Base-by-base conservation (phyloP, 116 monocot genomes). In the Papilionanthe hybrid region DNA sequence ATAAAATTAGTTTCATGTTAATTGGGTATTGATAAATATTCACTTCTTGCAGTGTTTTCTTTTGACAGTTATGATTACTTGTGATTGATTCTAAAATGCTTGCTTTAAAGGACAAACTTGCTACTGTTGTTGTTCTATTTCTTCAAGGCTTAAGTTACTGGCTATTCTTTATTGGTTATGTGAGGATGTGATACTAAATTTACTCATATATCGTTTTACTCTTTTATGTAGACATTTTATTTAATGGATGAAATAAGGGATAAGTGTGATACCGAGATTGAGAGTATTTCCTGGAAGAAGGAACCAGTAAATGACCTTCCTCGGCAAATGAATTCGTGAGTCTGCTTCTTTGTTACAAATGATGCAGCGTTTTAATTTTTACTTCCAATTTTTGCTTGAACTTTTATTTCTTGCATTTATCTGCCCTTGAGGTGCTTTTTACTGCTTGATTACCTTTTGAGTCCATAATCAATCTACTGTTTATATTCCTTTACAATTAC, bases 161-260 rank as follows among this genome's bases (percentile, higher is more conserved):
- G 30, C 12, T 69, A 15, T 18, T 30, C 17, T 69, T 4, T 69
- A 13, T 69, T 69, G 17, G 29, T 41, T 69, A 69, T 29, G 12
- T 69, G 37, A 37, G 17, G 17, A 69, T 15, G 10, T 37, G 2
- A 69, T 22, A 17, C 5, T 69, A 68, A 68, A 30, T 32, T 37
- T 37, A 68, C 68, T 68, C 9, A 15, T 63, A 8, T 63, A 23
- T 30, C 7, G 22, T 30, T 68, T 68, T 68, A 69, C 37, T 37
- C 27, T 69, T 25, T 17, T 17, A 75, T 49, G 25, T 3, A 89
- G 89, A 86, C 83, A 42, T 81, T 57, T 77, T 89, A 89, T 77
- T 72, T 89, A 22, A 69, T 66, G 28, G 89, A 89, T 71, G 89
- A 89, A 83, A 83, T 80, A 27, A 83, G 76, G 30, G 86, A 86